Conservation (phyloP, 768 basidiomycete genomes). For the Leccinellum rugosiceps region DNA sequence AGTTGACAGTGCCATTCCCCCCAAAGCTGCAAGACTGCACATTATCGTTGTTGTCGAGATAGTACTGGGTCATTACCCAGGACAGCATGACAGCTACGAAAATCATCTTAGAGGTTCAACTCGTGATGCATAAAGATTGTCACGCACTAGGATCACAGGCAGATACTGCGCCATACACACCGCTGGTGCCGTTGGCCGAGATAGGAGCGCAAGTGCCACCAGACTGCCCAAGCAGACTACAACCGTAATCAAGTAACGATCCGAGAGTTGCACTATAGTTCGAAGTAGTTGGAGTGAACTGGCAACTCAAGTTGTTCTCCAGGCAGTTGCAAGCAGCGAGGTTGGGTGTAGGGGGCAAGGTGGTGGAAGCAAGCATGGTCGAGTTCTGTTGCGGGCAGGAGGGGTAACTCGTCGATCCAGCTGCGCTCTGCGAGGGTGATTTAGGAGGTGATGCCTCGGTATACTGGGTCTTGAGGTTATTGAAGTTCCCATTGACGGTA, state of each 20-base stretch:
- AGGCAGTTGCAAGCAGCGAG: conserved; percentile 77
- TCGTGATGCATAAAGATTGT: conserved; percentile 1
- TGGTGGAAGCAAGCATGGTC: conserved; percentile 62
- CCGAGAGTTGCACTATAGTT: conserved; percentile 64
- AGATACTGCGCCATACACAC: conserved; percentile 73
- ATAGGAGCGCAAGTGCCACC: conserved; percentile 68
- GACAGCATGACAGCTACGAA: conserved; percentile 69
- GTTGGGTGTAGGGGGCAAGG: conserved; percentile 82
- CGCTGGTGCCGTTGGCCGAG: conserved; percentile 66
- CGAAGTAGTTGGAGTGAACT: conserved; percentile 59
- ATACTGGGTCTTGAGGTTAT: conserved; percentile 62
- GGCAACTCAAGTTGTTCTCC: conserved; percentile 63
- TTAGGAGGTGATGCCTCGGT: conserved; percentile 53
- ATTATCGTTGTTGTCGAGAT: conserved; percentile 57
- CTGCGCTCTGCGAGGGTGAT: conserved; percentile 55
- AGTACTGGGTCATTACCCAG: conserved; percentile 79
- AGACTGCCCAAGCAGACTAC: conserved; percentile 56
- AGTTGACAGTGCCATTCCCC: conserved; percentile 81
- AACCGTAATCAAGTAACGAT: conserved; percentile 61
- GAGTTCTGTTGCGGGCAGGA: conserved; percentile 62
- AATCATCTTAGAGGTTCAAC: conserved; percentile 4
- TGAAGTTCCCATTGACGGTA: conserved; percentile 65
- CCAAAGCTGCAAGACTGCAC: conserved; percentile 69
- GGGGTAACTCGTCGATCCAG: conserved; percentile 46
- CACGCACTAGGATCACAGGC: conserved; percentile 75